phyloP scores from a whole-genome alignment of 2,329 filamentous ascomycete genomes.

The Alternaria alternata region DNA sequence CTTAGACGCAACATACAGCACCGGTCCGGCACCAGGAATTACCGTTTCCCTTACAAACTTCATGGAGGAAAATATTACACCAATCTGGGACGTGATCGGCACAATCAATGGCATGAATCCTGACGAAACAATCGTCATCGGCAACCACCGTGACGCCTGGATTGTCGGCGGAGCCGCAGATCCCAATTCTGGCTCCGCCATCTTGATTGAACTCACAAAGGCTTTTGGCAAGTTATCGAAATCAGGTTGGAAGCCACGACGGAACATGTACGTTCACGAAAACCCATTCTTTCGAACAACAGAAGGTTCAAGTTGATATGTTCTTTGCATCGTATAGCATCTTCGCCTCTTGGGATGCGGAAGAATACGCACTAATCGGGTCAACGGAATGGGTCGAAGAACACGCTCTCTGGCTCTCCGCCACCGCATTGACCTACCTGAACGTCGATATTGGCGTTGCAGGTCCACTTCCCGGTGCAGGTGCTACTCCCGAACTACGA shows the following conservation, averaged over 20 bases:
- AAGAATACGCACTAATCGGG: slow-evolving; percentile 50
- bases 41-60: slow-evolving; percentile 63
- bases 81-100: slow-evolving; percentile 77
- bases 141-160: slow-evolving; percentile 65
- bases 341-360: slow-evolving; percentile 54
- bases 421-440: slow-evolving; percentile 57
- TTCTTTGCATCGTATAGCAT: slow-evolving; percentile 42
- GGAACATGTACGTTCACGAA: slow-evolving; percentile 54
- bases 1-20: slow-evolving; percentile 45
- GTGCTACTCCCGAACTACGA: slow-evolving; percentile 53
- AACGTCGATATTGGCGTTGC: slow-evolving; percentile 61
- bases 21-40: slow-evolving; percentile 61
- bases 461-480: slow-evolving; percentile 52
- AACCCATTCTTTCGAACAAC: too few species aligned
- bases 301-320: slow-evolving; percentile 47
- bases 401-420: slow-evolving; percentile 57
- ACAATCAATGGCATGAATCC: slow-evolving; percentile 71
- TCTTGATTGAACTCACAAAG: slow-evolving; percentile 60
- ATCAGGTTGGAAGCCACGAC: slow-evolving; percentile 60
- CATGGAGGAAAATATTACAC: slow-evolving; percentile 81
- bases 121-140: slow-evolving; percentile 63
- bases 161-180: slow-evolving; percentile 62
- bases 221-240: slow-evolving; percentile 58
- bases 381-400: slow-evolving; percentile 61
- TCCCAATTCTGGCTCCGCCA: slow-evolving; percentile 60